Evolutionary conservation across 225 moss, liverwort and hornwort genomes (phyloP), one percentile per base, ranked within the genome.

Genomic region (Straminergon stramineum): DNA sequence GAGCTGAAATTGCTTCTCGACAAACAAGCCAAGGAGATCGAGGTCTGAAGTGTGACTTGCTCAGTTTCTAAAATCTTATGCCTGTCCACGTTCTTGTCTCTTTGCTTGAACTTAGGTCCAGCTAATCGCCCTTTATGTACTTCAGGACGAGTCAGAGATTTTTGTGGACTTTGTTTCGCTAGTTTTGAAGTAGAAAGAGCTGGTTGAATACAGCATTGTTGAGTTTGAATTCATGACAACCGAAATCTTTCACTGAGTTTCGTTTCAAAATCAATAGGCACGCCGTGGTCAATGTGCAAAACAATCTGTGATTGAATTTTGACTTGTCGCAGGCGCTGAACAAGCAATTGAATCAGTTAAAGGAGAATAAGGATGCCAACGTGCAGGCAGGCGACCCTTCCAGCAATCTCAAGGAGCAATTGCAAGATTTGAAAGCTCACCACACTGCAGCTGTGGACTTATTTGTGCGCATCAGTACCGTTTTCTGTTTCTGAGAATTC

Each of bases 371-470:
- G 89, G 88, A 94, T 88, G 87, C 90, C 76, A 91, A 86, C 75
- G 87, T 89, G 86, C 89, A 91, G 64, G 89, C 90, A 89, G 90
- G 87, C 61, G 90, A 93, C 18, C 81, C 91, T 87, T 45, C 84
- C 31, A 87, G 81, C 82, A 88, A 86, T 85, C 75, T 94, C 55
- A 92, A 86, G 67, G 92, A 92, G 73, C 92, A 94, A 86, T 64
- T 94, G 85, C 88, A 90, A 85, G 92, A 93, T 81, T 69, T 94
- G 85, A 93, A 91, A 90, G 69, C 92, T 45, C 93, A 94, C 83
- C 94, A 94, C 85, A 74, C 64, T 80, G 60, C 86, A 77, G 84
- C 93, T 88, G 89, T 92, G 76, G 92, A 93, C 51, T 91, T 89
- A 71, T 92, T 94, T 94, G 94, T 93, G 90, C 63, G 90, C 74